A percentile compares a stretch with the other conserved stretches of the same genome.
These are phyloP conservation scores for Exophiala dermatitidis DNA, from an alignment of 2,329 filamentous ascomycete genomes.

Conservation along the genomic window DNA sequence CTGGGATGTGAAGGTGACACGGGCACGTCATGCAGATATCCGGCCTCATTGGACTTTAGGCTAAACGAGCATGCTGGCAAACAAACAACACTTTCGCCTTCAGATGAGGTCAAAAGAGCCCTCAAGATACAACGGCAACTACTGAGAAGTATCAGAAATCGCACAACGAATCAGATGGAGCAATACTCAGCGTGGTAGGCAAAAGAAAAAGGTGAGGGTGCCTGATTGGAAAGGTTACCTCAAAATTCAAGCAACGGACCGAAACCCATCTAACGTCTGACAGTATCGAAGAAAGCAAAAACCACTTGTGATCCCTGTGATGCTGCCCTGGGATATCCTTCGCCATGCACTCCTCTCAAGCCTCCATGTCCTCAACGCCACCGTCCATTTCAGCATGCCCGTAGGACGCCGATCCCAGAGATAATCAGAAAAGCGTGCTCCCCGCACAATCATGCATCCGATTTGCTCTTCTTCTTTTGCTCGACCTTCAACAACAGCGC, in stretches of 20 bases:
- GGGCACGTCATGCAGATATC: too few relatives aligned
- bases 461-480: constrained; percentile 85
- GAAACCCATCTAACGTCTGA: constrained; percentile 4
- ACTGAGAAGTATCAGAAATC: too few relatives aligned
- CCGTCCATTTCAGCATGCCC: constrained; percentile 11
- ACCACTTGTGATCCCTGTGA: constrained; percentile 14
- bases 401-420: constrained; percentile 11
- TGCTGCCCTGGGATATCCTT: constrained; percentile 9
- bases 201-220: too few relatives aligned
- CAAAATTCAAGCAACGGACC: not conserved
- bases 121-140: too few relatives aligned
- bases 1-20: too few relatives aligned
- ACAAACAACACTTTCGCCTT: too few relatives aligned
- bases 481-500: constrained; percentile 92
- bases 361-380: constrained; percentile 13
- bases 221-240: too few relatives aligned
- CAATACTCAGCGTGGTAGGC: too few relatives aligned
- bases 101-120: too few relatives aligned
- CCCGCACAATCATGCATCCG: constrained; percentile 25
- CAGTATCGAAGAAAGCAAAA: constrained; percentile 6
- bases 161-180: too few relatives aligned
- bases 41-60: too few relatives aligned
- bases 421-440: not conserved
- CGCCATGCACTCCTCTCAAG: constrained; percentile 20
- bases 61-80: too few relatives aligned